phyloP scores from a whole-genome alignment of 306 rosid genomes.

The Purshia tridentata region DNA sequence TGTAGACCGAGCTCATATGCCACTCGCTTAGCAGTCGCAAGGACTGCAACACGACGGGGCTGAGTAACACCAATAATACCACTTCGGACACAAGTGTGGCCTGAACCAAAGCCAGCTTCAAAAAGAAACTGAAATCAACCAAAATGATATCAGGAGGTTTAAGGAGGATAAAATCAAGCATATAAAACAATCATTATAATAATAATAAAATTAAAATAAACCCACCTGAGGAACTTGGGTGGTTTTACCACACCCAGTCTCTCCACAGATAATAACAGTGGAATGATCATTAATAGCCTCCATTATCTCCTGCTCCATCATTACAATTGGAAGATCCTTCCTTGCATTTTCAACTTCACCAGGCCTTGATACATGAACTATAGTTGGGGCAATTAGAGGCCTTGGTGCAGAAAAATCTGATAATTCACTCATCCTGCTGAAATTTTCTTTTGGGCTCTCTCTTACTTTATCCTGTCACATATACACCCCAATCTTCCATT shows the following conservation, averaged over 20 bases:
- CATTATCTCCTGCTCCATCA: constrained; percentile 99
- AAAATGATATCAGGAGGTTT: constrained; percentile 13
- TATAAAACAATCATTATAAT: constrained; percentile 8
- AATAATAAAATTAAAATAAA: constrained; percentile 3
- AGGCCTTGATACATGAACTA: constrained; percentile 77
- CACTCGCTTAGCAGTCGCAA: constrained; percentile 89
- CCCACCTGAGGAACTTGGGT: constrained; percentile 97
- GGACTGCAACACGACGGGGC: constrained; percentile 96
- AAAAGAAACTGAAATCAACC: constrained; percentile 59
- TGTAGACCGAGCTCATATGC: constrained; percentile 80
- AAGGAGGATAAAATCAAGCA: constrained; percentile 17
- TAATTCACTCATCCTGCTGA: constrained; percentile 29
- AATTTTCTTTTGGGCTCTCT: constrained; percentile 25
- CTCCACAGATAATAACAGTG: constrained; percentile 90
- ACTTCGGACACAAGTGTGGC: constrained; percentile 36
- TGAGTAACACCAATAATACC: constrained; percentile 91
- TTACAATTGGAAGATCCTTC: constrained; percentile 88
- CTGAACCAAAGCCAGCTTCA: constrained; percentile 90
- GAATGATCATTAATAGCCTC: constrained; percentile 75
- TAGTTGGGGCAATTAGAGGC: constrained; percentile 49
- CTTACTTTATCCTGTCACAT: constrained; percentile 45
- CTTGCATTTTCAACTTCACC: constrained; percentile 65
- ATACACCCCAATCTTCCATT: constrained; percentile 23
- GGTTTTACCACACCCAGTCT: constrained; percentile 98
- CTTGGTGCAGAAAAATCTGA: constrained; percentile 29